Conservation (phyloP, 225 moss, liverwort and hornwort species). For the Straminergon stramineum region DNA sequence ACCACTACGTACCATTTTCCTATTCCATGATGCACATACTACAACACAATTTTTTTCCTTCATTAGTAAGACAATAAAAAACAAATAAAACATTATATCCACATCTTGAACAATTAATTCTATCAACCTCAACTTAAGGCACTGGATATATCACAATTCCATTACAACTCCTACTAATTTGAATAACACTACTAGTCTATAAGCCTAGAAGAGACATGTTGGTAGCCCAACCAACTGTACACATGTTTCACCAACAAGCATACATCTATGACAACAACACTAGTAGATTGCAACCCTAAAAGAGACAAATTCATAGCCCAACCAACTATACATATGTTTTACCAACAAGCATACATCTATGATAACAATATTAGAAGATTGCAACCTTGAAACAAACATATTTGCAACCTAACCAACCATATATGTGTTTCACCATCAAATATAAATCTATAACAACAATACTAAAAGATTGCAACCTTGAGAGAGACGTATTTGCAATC, state of each 20-base stretch:
- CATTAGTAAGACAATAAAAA: accelerated
- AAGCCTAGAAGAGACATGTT: too few species aligned
- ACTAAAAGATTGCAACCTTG: not conserved
- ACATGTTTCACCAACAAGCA: too few species aligned
- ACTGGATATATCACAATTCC: accelerated
- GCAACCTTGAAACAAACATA: too few species aligned
- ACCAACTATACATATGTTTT: not conserved
- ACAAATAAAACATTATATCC: not conserved
- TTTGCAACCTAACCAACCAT: too few species aligned
- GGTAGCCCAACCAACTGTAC: too few species aligned
- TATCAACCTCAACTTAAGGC: not conserved
- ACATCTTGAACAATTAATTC: not conserved
- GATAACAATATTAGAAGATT: not conserved
- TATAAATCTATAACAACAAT: not conserved
- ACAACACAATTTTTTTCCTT: not conserved
- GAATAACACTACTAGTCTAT: too few species aligned
- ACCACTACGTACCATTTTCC: not conserved
- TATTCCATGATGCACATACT: not conserved
- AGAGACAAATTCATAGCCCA: not conserved
- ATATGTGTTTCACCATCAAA: not conserved
- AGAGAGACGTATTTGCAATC: not conserved
- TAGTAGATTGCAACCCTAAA: not conserved
- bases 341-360: not conserved
- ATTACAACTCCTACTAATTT: not conserved
- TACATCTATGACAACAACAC: too few species aligned